A percentile compares a stretch with the other conserved stretches of the same genome.
Evolutionary conservation across 805 yeast species (phyloP).

Genomic region (Lipomyces sp.): DNA sequence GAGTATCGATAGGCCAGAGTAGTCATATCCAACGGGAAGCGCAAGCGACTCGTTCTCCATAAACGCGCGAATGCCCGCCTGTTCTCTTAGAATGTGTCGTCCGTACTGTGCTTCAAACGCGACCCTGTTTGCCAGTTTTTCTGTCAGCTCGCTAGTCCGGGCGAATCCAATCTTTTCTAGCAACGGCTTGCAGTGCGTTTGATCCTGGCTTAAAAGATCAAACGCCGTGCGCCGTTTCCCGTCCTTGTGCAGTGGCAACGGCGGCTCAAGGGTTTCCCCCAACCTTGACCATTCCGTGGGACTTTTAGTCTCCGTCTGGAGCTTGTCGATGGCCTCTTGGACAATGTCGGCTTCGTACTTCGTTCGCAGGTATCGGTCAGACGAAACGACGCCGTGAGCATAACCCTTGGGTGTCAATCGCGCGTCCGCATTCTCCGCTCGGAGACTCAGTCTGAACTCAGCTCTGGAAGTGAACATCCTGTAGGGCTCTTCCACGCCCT

Average conservation of each 20-base stretch:
- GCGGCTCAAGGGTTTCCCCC: slow-evolving; percentile 26
- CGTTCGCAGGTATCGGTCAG: slow-evolving; percentile 53
- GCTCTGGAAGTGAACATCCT: slow-evolving; percentile 97
- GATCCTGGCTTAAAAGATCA: slow-evolving; percentile 63
- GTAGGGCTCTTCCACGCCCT: slow-evolving; percentile 96
- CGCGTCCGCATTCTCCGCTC: slow-evolving; percentile 92
- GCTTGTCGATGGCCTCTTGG: slow-evolving; percentile 44
- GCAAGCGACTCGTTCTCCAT: slow-evolving; percentile 74
- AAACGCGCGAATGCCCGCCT: slow-evolving; percentile 67
- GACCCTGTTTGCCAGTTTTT: slow-evolving; percentile 55
- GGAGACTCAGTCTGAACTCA: slow-evolving; percentile 82
- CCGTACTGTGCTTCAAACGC: slow-evolving; percentile 79
- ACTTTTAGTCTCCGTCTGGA: slow-evolving; percentile 48
- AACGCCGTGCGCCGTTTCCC: slow-evolving; percentile 60
- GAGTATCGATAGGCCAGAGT: slow-evolving; percentile 50
- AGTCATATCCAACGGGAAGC: slow-evolving; percentile 68
- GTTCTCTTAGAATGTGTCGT: slow-evolving; percentile 74
- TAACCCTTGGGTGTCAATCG: slow-evolving; percentile 72
- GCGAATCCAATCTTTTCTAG: slow-evolving; percentile 40
- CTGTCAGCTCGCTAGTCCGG: slow-evolving; percentile 40
- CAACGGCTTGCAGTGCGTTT: slow-evolving; percentile 33
- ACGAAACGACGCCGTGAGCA: slow-evolving; percentile 61
- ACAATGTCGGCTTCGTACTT: slow-evolving; percentile 45
- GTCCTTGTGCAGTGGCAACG: slow-evolving; percentile 50
- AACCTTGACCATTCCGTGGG: slow-evolving; percentile 60